These are phyloP conservation scores for Aspergillus sclerotioniger DNA, from an alignment of 495 filamentous ascomycete species.

Conservation along the genomic window DNA sequence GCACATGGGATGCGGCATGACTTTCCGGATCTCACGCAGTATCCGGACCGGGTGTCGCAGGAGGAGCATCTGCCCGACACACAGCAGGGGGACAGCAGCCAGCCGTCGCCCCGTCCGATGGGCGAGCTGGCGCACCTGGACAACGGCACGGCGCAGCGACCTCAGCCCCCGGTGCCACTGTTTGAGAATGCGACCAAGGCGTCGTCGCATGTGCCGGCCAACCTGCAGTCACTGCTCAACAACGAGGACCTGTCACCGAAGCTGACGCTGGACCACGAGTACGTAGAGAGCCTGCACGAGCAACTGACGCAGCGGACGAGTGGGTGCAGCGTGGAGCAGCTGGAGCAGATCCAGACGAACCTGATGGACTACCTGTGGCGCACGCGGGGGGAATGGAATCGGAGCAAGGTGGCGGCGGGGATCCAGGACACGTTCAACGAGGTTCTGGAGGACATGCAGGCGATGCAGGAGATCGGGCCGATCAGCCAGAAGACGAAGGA, in stretches of 20 bases:
- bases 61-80: constrained; percentile 48
- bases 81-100: constrained; percentile 43
- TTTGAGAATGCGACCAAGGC: constrained; percentile 40
- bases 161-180: constrained; percentile 47
- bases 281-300: constrained; percentile 54
- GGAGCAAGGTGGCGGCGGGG: constrained; percentile 61
- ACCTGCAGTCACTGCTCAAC: constrained; percentile 46
- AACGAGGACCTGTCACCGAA: constrained; percentile 40
- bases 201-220: constrained; percentile 26
- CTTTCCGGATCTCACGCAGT: constrained; percentile 37
- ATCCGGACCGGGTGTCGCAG: constrained; percentile 42
- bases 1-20: constrained; percentile 31
- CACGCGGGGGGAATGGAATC: constrained; percentile 73
- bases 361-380: constrained; percentile 89
- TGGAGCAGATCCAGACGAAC: constrained; percentile 88
- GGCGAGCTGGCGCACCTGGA: constrained; percentile 23
- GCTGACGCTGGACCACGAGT: constrained; percentile 56
- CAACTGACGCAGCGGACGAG: constrained; percentile 63
- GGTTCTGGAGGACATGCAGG: constrained; percentile 75
- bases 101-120: constrained; percentile 30
- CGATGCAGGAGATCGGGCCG: constrained; percentile 55
- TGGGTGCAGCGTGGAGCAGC: constrained; percentile 85
- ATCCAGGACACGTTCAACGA: constrained; percentile 72
- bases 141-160: constrained; percentile 28
- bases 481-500: constrained; percentile 42